A percentile compares a stretch with the other conserved stretches of the same genome.
These are phyloP conservation scores for Plasmodium fragile DNA, from an alignment of 169 alveolate genomes.

Conservation along the genomic window DNA sequence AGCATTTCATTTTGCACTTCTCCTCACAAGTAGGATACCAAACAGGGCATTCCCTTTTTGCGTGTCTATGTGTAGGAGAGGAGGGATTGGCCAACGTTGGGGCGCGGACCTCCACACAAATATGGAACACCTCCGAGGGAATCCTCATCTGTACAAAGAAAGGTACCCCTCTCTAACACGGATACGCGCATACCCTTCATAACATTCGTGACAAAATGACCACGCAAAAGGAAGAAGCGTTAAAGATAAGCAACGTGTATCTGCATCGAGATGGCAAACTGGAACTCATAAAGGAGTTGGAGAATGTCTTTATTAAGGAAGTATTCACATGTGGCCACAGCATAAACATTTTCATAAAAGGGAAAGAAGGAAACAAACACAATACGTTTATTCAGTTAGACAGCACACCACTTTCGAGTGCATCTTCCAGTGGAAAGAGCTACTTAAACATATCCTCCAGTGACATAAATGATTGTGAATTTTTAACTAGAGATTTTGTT, in stretches of 20 bases:
- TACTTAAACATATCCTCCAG: slow-evolving; percentile 24
- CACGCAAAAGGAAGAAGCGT: background rate
- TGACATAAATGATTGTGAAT: slow-evolving; percentile 5
- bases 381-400: slow-evolving; percentile 26
- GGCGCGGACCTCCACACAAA: background rate
- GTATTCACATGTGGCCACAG: slow-evolving; percentile 41
- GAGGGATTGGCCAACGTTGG: background rate
- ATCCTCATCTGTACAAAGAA: background rate
- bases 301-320: slow-evolving; percentile 47
- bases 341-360: slow-evolving; percentile 23
- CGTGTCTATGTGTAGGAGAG: background rate
- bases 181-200: background rate
- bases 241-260: slow-evolving; percentile 49
- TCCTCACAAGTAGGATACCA: background rate
- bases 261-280: slow-evolving; percentile 30
- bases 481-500: slow-evolving; percentile 7
- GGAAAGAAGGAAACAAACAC: background rate
- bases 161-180: background rate
- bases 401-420: background rate
- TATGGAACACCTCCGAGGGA: background rate
- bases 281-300: slow-evolving; percentile 36
- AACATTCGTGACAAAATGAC: background rate
- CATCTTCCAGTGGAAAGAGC: slow-evolving; percentile 1
- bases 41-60: background rate
- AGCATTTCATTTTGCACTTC: background rate